A percentile compares a stretch with the other conserved stretches of the same genome.
phyloP scores from a whole-genome alignment of 1,284 basidiomycete species.

The Sporisorium scitamineum region DNA sequence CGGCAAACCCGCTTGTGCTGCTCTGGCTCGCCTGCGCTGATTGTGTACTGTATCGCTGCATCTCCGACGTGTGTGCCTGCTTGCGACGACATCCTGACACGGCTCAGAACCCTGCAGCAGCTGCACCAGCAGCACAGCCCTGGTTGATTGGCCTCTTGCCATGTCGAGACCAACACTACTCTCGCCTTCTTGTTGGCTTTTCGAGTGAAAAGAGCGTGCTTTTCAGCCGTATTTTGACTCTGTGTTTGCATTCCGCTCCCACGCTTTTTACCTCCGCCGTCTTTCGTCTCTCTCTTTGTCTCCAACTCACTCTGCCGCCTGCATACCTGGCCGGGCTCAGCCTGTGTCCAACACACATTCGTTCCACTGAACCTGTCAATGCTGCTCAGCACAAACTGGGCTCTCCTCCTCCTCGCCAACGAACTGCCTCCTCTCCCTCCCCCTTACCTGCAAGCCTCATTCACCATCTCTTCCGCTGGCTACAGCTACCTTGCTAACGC shows the following conservation, averaged over 20 bases:
- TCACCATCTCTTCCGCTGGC: neutral
- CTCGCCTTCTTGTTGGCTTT: neutral
- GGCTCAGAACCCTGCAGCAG: conserved; percentile 2
- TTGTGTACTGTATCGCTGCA: conserved; percentile 1
- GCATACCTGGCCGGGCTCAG: conserved; percentile 3
- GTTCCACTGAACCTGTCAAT: neutral
- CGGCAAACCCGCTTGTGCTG: conserved; percentile 1
- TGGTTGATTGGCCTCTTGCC: too few species aligned
- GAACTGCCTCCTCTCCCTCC: neutral
- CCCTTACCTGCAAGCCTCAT: conserved; percentile 4
- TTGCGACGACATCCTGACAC: neutral
- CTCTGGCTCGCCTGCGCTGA: neutral
- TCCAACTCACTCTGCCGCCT: neutral
- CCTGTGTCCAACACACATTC: neutral
- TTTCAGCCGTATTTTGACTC: neutral
- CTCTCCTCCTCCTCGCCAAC: neutral
- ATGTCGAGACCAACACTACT: neutral
- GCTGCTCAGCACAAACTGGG: neutral
- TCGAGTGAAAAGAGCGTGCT: too few species aligned
- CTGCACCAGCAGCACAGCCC: neutral
- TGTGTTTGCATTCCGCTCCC: conserved; percentile 4
- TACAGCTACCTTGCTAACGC: neutral
- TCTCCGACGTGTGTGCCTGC: neutral
- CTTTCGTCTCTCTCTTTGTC: neutral
- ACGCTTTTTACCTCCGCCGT: neutral